These are phyloP conservation scores for Globisporangium solare DNA, from an alignment of 352 stramenopile species.

Conservation along the genomic window DNA sequence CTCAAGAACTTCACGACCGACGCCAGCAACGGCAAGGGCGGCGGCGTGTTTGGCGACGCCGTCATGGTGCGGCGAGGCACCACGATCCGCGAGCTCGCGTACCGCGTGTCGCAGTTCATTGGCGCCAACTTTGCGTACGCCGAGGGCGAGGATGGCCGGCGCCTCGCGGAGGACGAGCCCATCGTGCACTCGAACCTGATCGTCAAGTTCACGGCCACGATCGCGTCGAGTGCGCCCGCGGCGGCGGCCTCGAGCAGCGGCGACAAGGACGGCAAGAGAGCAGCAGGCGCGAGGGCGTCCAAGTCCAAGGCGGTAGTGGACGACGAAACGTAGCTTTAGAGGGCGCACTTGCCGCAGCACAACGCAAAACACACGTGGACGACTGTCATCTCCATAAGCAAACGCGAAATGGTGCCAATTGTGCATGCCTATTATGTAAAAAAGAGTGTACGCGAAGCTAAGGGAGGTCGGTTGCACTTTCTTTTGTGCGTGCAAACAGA, in stretches of 20 bases:
- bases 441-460: too few species aligned
- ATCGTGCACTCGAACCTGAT: conserved; percentile 62
- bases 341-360: too few species aligned
- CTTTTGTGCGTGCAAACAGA: background rate
- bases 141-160: conserved; percentile 74
- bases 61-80: conserved; percentile 72
- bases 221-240: conserved; percentile 28
- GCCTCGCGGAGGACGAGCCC: conserved; percentile 65
- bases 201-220: conserved; percentile 72
- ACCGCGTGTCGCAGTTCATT: conserved; percentile 61
- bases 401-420: background rate
- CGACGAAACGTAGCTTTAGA: conserved; percentile 15
- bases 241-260: conserved; percentile 1
- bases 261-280: conserved; percentile 36
- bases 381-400: background rate
- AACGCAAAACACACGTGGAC: too few species aligned
- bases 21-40: conserved; percentile 24
- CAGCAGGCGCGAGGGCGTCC: conserved; percentile 14
- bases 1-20: conserved; percentile 83
- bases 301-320: conserved; percentile 20
- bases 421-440: too few species aligned
- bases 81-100: conserved; percentile 75
- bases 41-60: conserved; percentile 74
- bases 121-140: conserved; percentile 76
- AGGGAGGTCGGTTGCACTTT: background rate